Conservation (phyloP, 306 rosid species). For the Trichosanthes cucumerina region DNA sequence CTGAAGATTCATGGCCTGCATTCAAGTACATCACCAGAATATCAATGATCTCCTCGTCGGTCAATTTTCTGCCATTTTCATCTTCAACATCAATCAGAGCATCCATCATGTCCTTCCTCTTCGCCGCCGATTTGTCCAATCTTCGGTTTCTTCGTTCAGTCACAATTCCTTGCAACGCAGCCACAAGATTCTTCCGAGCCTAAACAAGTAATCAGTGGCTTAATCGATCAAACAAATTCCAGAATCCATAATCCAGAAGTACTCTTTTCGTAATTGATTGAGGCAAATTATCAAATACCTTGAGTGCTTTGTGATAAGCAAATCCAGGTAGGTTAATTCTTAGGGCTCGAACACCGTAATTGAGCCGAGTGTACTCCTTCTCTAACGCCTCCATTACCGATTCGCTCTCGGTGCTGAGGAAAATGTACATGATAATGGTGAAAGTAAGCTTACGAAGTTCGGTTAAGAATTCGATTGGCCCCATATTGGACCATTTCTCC, state of each 20-base stretch:
- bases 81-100: constrained; percentile 51
- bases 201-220: neutral
- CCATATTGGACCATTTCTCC: constrained; percentile 24
- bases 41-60: constrained; percentile 58
- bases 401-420: constrained; percentile 35
- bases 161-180: constrained; percentile 33
- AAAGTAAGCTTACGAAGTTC: constrained; percentile 56
- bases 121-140: neutral
- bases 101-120: constrained; percentile 43
- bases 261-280: neutral
- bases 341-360: constrained; percentile 44
- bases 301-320: constrained; percentile 49
- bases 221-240: neutral
- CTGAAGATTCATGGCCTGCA: constrained; percentile 86
- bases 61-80: constrained; percentile 42
- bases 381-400: constrained; percentile 21
- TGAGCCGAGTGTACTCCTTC: constrained; percentile 29
- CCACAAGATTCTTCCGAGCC: constrained; percentile 57
- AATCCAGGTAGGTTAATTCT: constrained; percentile 63
- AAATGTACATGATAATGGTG: constrained; percentile 38
- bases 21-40: constrained; percentile 52
- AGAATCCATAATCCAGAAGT: neutral
- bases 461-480: constrained; percentile 30
- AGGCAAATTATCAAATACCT: constrained; percentile 30
- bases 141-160: constrained; percentile 25